These are phyloP conservation scores for Heimioporus retisporus DNA, from an alignment of 1,284 basidiomycete species.

Conservation along the genomic window DNA sequence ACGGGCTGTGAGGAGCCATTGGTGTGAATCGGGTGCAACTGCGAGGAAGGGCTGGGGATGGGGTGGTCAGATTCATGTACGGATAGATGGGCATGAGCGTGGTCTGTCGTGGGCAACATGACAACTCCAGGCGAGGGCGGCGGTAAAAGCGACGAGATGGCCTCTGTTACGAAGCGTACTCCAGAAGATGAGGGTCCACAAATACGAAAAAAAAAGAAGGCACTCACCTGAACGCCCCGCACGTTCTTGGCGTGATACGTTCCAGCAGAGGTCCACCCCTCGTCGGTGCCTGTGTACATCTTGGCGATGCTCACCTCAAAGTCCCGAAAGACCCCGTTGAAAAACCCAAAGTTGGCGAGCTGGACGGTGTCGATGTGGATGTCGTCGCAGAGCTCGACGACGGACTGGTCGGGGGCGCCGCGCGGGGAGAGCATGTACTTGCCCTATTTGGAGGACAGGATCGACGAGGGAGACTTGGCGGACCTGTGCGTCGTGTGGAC, in stretches of 20 bases:
- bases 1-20: constrained; percentile 1
- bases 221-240: constrained; percentile 89
- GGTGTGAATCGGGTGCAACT: background rate
- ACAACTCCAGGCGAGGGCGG: constrained; percentile 16
- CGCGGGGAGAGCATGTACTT: constrained; percentile 99
- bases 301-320: constrained; percentile 90
- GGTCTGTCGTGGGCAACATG: constrained; percentile 15
- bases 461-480: constrained; percentile 87
- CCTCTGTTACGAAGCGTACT: constrained; percentile 27
- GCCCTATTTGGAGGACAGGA: constrained; percentile 93
- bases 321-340: constrained; percentile 96
- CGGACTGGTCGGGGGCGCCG: constrained; percentile 72
- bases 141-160: constrained; percentile 32
- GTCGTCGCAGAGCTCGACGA: constrained; percentile 98
- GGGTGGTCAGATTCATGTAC: constrained; percentile 22
- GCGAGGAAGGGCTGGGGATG: constrained; percentile 8
- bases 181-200: background rate
- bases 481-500: constrained; percentile 87
- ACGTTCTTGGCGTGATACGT: constrained; percentile 91
- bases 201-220: background rate
- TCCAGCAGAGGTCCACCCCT: constrained; percentile 79
- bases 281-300: constrained; percentile 70
- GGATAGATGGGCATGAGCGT: constrained; percentile 1
- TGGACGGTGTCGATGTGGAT: constrained; percentile 97
- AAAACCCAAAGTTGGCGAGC: constrained; percentile 98